Evolutionary conservation across 257 asterid species (phyloP), one percentile per base, ranked within the genome.

Genomic region (Catharanthus roseus): DNA sequence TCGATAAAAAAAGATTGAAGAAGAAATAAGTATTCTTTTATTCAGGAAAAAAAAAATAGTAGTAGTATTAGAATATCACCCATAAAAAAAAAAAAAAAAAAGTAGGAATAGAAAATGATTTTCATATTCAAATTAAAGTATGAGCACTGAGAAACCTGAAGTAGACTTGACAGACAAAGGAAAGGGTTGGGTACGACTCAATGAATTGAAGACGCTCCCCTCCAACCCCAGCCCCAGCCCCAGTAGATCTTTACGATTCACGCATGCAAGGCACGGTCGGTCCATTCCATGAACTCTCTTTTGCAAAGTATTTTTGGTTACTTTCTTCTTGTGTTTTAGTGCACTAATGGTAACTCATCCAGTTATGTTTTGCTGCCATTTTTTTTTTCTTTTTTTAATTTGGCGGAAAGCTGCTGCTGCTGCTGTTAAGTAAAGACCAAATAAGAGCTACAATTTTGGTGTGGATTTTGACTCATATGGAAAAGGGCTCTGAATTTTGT

Each of bases 81-180:
- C n/a, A n/a, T n/a, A n/a, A n/a, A n/a, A n/a, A n/a, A n/a, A n/a
- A n/a, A n/a, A n/a, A n/a, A n/a, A n/a, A n/a, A n/a, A n/a, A n/a
- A n/a, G n/a, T n/a, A n/a, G n/a, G n/a, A n/a, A n/a, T 41, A 57
- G 34, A 71, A 61, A 61, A 60, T 5, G 10, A 60, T 26, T 16
- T 26, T 1, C 31, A 19, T 21, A 1, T 70, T 69, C 65, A 53
- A 70, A 76, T 70, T 76, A 70, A 76, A 70, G 15, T 9, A 49
- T 8, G 21, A 55, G 57, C 51, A 42, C 61, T 74, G 51, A 10
- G n/a, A 36, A 33, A 56, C 42, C 60, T 71, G 80, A 71, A 65
- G 28, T 65, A 69, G 80, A 76, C 80, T 56, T 42, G 77, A 71
- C 80, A 57, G 23, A 7, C 2, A 13, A 51, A 8, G 15, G 28